Evolutionary conservation across 2,329 filamentous ascomycete species (phyloP).

Genomic region (Xylaria hypoxylon): DNA sequence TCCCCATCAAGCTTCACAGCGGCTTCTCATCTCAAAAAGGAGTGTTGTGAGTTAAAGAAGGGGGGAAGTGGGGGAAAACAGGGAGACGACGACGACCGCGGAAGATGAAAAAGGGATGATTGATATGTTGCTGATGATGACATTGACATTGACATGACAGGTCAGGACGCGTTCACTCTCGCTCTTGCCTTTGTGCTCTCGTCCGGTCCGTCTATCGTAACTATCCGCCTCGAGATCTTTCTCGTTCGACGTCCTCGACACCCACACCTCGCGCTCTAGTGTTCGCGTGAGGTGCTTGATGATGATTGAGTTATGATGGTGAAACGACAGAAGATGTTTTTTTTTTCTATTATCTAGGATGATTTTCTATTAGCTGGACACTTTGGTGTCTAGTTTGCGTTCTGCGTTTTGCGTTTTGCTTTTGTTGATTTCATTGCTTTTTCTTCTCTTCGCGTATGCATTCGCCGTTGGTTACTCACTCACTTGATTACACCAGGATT

Average conservation of each 20-base stretch:
- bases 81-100: background rate
- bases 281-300: slow-evolving; percentile 19
- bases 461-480: slow-evolving; percentile 26
- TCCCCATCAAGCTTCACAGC: slow-evolving; percentile 52
- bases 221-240: background rate
- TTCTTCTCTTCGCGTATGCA: background rate
- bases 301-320: slow-evolving; percentile 25
- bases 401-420: background rate
- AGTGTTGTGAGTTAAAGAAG: slow-evolving; percentile 35
- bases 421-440: background rate
- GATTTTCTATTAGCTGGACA: slow-evolving; percentile 9
- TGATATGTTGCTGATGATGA: slow-evolving; percentile 35
- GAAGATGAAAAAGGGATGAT: slow-evolving; percentile 12
- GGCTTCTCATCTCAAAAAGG: slow-evolving; percentile 42
- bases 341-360: slow-evolving; percentile 1
- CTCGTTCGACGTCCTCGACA: slow-evolving; percentile 4
- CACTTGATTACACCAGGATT: slow-evolving; percentile 33
- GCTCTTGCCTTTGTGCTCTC: slow-evolving; percentile 17
- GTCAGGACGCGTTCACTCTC: slow-evolving; percentile 26
- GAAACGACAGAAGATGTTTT: slow-evolving; percentile 3
- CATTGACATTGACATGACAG: slow-evolving; percentile 34
- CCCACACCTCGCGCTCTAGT: background rate
- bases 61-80: background rate
- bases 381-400: slow-evolving; percentile 2
- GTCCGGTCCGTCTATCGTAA: background rate